phyloP scores from a whole-genome alignment of 2,329 filamentous ascomycete genomes.

The Clonostachys sp. region DNA sequence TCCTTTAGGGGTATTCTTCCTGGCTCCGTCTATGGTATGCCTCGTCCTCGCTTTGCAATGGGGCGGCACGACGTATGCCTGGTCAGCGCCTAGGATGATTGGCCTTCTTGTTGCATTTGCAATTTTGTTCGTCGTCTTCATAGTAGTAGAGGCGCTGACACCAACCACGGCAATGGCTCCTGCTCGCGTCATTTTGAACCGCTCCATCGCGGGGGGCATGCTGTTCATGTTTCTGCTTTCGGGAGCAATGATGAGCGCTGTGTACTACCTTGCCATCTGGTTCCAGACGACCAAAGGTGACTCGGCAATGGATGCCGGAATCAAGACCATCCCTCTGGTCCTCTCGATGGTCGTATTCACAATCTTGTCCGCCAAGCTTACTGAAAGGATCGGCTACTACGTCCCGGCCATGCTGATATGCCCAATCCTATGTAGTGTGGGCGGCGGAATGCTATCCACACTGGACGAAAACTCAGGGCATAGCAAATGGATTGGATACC shows the following conservation, averaged over 20 bases:
- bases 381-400: slow-evolving; percentile 33
- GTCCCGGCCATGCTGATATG: slow-evolving; percentile 40
- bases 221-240: slow-evolving; percentile 12
- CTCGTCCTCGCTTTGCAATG: slow-evolving; percentile 37
- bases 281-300: slow-evolving; percentile 37
- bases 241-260: not conserved
- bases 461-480: slow-evolving; percentile 10
- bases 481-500: slow-evolving; percentile 7
- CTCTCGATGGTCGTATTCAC: slow-evolving; percentile 35
- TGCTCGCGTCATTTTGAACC: slow-evolving; percentile 70
- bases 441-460: slow-evolving; percentile 34
- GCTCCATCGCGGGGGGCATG: slow-evolving; percentile 64
- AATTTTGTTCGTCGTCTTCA: slow-evolving; percentile 31
- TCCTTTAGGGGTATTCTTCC: slow-evolving; percentile 3
- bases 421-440: slow-evolving; percentile 32
- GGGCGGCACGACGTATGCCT: slow-evolving; percentile 23
- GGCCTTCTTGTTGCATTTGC: slow-evolving; percentile 32
- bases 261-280: slow-evolving; percentile 37
- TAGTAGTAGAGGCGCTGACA: slow-evolving; percentile 20
- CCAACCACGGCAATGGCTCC: slow-evolving; percentile 27
- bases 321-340: slow-evolving; percentile 26
- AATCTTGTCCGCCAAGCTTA: slow-evolving; percentile 28
- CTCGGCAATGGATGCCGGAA: slow-evolving; percentile 13
- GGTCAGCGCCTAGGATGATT: slow-evolving; percentile 25
- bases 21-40: slow-evolving; percentile 18